phyloP scores from a whole-genome alignment of 306 rosid species.

The Dalbergia cochinchinensis region DNA sequence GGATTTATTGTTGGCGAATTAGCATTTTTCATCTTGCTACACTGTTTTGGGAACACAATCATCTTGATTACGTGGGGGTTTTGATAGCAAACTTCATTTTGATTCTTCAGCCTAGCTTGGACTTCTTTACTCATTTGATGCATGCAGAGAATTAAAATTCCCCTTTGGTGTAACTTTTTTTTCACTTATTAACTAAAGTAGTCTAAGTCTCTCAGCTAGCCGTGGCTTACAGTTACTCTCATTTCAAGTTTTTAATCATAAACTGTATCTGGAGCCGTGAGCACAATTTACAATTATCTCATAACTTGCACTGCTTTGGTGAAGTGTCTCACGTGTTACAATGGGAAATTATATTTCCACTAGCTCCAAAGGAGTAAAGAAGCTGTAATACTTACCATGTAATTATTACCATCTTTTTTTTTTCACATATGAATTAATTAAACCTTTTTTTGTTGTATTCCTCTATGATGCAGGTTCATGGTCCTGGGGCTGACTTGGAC shows the following conservation, averaged over 20 bases:
- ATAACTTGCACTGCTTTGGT: too few relatives aligned
- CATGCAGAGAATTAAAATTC: neutral
- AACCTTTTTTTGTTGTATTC: neutral
- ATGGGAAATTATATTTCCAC: too few relatives aligned
- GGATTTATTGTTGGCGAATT: conserved; percentile 8
- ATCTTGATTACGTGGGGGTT: neutral
- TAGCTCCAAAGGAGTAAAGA: too few relatives aligned
- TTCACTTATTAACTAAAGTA: neutral
- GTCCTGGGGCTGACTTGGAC: conserved; percentile 93
- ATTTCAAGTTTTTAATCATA: too few relatives aligned
- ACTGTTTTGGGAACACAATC: neutral
- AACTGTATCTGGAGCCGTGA: neutral
- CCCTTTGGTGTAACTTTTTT: neutral
- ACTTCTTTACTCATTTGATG: neutral
- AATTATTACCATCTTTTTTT: neutral
- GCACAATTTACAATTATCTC: too few relatives aligned
- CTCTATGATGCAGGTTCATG: conserved; percentile 67
- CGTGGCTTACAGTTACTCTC: neutral
- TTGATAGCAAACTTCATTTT: neutral
- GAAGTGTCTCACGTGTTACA: too few relatives aligned
- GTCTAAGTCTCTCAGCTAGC: neutral
- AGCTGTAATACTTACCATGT: neutral
- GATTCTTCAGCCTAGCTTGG: neutral
- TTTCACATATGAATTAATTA: neutral
- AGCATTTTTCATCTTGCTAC: too few relatives aligned